Evolutionary conservation across 2,329 filamentous ascomycete genomes (phyloP).

Genomic region (Cladosporium austrohemisphaericum): DNA sequence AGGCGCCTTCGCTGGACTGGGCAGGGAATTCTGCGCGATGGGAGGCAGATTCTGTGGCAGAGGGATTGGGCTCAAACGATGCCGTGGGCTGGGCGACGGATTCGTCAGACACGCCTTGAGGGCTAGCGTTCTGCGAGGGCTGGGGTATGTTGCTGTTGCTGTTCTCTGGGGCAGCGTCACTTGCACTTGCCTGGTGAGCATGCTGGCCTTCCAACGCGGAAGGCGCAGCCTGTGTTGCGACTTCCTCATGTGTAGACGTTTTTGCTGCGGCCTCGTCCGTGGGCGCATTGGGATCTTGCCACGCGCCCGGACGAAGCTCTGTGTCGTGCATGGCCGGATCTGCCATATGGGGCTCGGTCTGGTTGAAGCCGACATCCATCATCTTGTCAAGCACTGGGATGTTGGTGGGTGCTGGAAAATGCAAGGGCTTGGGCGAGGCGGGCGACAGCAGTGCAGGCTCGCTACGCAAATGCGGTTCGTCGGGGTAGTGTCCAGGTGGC

Average conservation of each 20-base stretch:
- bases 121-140: not conserved
- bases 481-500: slow-evolving; percentile 50
- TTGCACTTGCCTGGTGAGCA: slow-evolving; percentile 10
- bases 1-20: not conserved
- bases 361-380: slow-evolving; percentile 68
- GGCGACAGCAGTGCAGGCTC: slow-evolving; percentile 58
- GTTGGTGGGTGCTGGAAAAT: slow-evolving; percentile 63
- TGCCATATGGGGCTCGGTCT: slow-evolving; percentile 57
- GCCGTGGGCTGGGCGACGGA: slow-evolving; percentile 8
- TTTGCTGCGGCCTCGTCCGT: not conserved
- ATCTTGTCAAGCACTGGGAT: slow-evolving; percentile 68
- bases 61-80: slow-evolving; percentile 3
- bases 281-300: slow-evolving; percentile 29
- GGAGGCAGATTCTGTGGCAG: slow-evolving; percentile 13
- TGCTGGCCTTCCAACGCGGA: not conserved
- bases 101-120: slow-evolving; percentile 9
- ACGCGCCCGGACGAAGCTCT: slow-evolving; percentile 31
- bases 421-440: slow-evolving; percentile 66
- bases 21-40: slow-evolving; percentile 11
- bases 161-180: slow-evolving; percentile 2
- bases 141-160: not conserved
- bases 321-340: slow-evolving; percentile 33
- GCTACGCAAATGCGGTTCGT: slow-evolving; percentile 59
- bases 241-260: not conserved
- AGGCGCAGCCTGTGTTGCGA: slow-evolving; percentile 6